phyloP scores from a whole-genome alignment of 768 basidiomycete genomes.

The Agaricus bisporus region DNA sequence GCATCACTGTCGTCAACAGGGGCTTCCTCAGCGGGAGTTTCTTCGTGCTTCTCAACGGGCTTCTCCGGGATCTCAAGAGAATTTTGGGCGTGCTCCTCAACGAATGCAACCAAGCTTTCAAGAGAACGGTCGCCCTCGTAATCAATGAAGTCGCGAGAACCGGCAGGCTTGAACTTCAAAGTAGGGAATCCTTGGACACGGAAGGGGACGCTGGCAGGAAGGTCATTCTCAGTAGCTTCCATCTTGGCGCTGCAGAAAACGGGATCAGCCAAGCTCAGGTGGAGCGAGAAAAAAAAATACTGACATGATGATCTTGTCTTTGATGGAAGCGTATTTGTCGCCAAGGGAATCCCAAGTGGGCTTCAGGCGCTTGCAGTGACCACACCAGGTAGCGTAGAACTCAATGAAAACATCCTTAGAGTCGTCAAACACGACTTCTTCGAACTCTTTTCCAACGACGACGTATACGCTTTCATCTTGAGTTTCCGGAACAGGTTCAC shows the following conservation, averaged over 20 bases:
- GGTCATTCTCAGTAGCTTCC: conserved; percentile 94
- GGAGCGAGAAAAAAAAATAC: conserved; percentile 15
- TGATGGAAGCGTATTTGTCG: conserved; percentile 71
- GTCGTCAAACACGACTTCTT: conserved; percentile 80
- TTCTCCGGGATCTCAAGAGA: conserved; percentile 38
- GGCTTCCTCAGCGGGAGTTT: neutral
- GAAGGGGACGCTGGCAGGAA: conserved; percentile 87
- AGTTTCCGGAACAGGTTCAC: conserved; percentile 73
- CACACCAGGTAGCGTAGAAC: conserved; percentile 97
- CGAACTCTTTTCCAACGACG: conserved; percentile 87
- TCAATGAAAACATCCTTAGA: conserved; percentile 94
- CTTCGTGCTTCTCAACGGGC: conserved; percentile 9
- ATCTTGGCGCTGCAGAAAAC: conserved; percentile 71
- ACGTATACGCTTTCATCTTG: conserved; percentile 81
- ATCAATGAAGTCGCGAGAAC: conserved; percentile 79
- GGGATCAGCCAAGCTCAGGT: conserved; percentile 10
- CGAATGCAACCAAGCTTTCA: conserved; percentile 79
- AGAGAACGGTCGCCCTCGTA: conserved; percentile 90
- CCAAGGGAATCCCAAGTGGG: conserved; percentile 91
- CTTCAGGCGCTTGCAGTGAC: conserved; percentile 95
- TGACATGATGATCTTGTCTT: conserved; percentile 77
- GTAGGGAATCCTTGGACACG: conserved; percentile 88
- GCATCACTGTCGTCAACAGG: conserved; percentile 22
- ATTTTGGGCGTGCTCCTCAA: conserved; percentile 79
- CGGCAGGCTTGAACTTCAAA: conserved; percentile 93